phyloP scores from a whole-genome alignment of 441 rosid genomes.

The Melastoma candidum region DNA sequence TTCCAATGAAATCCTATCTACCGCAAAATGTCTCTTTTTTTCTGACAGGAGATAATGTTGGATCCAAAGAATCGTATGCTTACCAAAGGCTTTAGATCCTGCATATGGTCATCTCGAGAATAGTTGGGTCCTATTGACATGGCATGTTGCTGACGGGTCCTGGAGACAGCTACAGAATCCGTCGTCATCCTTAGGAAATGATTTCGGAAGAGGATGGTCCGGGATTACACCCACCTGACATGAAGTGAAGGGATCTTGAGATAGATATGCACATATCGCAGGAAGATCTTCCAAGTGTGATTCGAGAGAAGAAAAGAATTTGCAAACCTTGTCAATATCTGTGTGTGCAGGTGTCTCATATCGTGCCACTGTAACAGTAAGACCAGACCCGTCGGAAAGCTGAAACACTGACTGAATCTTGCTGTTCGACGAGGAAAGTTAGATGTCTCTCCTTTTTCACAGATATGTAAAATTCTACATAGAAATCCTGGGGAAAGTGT shows the following conservation, averaged over 20 bases:
- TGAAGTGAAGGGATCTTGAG: not conserved
- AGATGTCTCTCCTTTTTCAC: conserved; percentile 2
- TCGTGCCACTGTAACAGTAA: conserved; percentile 88
- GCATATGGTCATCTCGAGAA: conserved; percentile 38
- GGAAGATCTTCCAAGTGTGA: not conserved
- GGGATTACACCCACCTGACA: conserved; percentile 80
- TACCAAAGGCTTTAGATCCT: too few relatives aligned
- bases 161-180: conserved; percentile 69
- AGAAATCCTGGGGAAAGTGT: not conserved
- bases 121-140: conserved; percentile 46
- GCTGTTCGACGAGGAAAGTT: conserved; percentile 29
- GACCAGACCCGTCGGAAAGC: conserved; percentile 91
- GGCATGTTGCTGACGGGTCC: conserved; percentile 62
- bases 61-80: too few relatives aligned
- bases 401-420: conserved; percentile 92
- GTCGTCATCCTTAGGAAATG: conserved; percentile 73
- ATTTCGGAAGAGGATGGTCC: conserved; percentile 69
- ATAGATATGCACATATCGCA: not conserved
- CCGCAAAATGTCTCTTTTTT: too few relatives aligned
- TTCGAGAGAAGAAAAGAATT: not conserved
- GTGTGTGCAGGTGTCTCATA: conserved; percentile 90
- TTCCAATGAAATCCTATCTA: too few relatives aligned
- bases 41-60: too few relatives aligned
- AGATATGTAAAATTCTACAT: conserved; percentile 3
- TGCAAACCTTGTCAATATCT: conserved; percentile 68